Conservation (phyloP, 2,329 filamentous ascomycete species). For the Lasiodiplodia theobromae region DNA sequence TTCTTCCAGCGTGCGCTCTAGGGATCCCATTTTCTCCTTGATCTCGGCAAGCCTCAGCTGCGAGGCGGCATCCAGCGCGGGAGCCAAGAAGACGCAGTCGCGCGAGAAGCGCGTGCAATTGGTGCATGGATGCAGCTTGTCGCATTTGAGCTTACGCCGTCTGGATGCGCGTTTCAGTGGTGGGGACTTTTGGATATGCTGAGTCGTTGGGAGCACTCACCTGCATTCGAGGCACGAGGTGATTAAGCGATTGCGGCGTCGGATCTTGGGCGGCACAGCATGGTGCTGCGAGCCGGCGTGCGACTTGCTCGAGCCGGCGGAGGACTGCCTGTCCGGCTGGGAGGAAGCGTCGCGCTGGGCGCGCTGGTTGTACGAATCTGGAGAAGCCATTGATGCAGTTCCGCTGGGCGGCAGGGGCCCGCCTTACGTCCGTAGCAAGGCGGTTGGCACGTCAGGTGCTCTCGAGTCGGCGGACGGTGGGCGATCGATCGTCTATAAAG, state of each 20-base stretch:
- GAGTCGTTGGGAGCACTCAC: conserved; percentile 2
- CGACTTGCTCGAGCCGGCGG: conserved; percentile 17
- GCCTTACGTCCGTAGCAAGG: conserved; percentile 28
- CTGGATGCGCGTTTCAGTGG: conserved; percentile 58
- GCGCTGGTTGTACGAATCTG: conserved; percentile 23
- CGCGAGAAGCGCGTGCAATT: conserved; percentile 66
- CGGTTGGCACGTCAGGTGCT: conserved; percentile 2
- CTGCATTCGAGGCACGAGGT: conserved; percentile 48
- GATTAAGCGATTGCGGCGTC: conserved; percentile 48
- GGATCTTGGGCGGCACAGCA: conserved; percentile 36
- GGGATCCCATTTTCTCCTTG: conserved; percentile 77
- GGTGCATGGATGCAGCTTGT: conserved; percentile 74
- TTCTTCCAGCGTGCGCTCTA: conserved; percentile 73
- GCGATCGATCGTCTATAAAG: conserved; percentile 23
- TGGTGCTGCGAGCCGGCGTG: conserved; percentile 16
- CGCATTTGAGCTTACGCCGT: conserved; percentile 79
- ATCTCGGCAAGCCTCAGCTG: conserved; percentile 76
- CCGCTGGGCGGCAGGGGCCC: conserved; percentile 19
- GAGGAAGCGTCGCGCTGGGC: conserved; percentile 15
- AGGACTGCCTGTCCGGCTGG: conserved; percentile 7
- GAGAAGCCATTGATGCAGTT: conserved; percentile 26
- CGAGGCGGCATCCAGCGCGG: conserved; percentile 71
- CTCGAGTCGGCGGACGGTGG: conserved; percentile 13
- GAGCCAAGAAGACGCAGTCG: conserved; percentile 69
- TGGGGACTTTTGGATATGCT: conserved; percentile 26